These are phyloP conservation scores for Trametes sp. DNA, from an alignment of 1,284 basidiomycete genomes.

Conservation along the genomic window DNA sequence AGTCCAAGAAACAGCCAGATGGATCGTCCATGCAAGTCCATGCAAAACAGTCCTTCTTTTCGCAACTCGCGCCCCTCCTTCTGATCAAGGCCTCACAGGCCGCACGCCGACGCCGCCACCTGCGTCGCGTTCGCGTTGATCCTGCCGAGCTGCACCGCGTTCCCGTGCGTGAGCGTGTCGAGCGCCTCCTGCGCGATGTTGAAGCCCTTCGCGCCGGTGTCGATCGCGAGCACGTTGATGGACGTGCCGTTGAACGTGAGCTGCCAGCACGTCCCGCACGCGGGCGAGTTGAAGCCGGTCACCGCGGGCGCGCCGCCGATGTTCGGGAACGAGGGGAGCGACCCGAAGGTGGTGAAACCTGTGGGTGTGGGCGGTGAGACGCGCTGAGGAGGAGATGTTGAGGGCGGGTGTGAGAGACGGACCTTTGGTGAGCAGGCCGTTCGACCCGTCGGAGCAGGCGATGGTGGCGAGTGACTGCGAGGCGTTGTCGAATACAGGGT, in stretches of 20 bases:
- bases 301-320: conserved; percentile 56
- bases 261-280: conserved; percentile 57
- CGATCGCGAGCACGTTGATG: conserved; percentile 52
- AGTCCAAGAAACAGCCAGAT: background rate
- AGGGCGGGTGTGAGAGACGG: background rate
- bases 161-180: conserved; percentile 33
- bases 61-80: background rate
- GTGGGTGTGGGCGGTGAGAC: background rate
- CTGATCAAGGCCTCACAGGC: conserved; percentile 9
- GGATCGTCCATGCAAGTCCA: background rate
- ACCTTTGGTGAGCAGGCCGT: conserved; percentile 48
- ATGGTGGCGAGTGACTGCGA: conserved; percentile 44
- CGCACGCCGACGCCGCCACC: conserved; percentile 24
- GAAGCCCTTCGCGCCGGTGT: conserved; percentile 47
- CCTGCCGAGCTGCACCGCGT: background rate
- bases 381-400: background rate
- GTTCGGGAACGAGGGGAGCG: conserved; percentile 57
- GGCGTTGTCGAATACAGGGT: conserved; percentile 50
- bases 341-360: conserved; percentile 54
- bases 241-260: conserved; percentile 46
- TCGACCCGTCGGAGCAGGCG: conserved; percentile 56
- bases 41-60: background rate
- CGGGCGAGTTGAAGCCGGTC: conserved; percentile 48
- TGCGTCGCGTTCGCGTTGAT: conserved; percentile 16
- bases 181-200: conserved; percentile 37